Evolutionary conservation across 495 filamentous ascomycete genomes (phyloP), one percentile per base, ranked within the genome.

Genomic region (Talaromyces proteolyticus): DNA sequence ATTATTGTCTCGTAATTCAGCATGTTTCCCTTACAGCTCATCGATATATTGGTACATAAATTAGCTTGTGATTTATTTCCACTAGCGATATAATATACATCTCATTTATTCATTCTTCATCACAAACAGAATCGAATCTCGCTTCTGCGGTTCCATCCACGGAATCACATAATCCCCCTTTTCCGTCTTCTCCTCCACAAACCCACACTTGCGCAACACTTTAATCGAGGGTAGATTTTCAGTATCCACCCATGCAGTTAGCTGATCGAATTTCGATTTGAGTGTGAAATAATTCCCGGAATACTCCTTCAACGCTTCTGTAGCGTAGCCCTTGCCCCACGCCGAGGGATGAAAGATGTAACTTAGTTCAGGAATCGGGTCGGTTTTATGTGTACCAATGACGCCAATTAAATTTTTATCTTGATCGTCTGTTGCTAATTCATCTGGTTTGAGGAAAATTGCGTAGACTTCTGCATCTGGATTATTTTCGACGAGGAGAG

Each of bases 311-410:
- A 72, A 38, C 5, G 62, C 63, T 37, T 68, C 65, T 6, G 65
- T 64, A 6, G 64, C 65, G 37, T 53, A 62, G 0, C 68, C 68
- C n/a, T 64, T 60, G 0, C 65, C 65, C 67, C 62, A 68, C 7
- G 47, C 41, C 19, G 49, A 50, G 3, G 58, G 61, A 39, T 60
- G 52, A 7, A 66, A 47, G 16, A 58, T 59, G 38, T 66, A 70
- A 14, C 67, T 64, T 18, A 70, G 57, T 22, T 68, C 57, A 4
- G 68, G 63, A 34, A 51, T 55, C 0, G 60, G 60, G 10, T 49
- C 39, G 18, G 55, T 25, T 3, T 25, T 20, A 4, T 58, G 59
- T 41, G 56, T 50, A 20, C 60, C 54, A n/a, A 34, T 4, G 34
- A 56, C 60, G 1, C 60, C 60, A 42, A 63, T 45, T 3, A 63